Percentiles rank a stretch among this genome's conserved stretches.
phyloP scores from a whole-genome alignment of 139 green algal species.

The Micromonas commoda region DNA sequence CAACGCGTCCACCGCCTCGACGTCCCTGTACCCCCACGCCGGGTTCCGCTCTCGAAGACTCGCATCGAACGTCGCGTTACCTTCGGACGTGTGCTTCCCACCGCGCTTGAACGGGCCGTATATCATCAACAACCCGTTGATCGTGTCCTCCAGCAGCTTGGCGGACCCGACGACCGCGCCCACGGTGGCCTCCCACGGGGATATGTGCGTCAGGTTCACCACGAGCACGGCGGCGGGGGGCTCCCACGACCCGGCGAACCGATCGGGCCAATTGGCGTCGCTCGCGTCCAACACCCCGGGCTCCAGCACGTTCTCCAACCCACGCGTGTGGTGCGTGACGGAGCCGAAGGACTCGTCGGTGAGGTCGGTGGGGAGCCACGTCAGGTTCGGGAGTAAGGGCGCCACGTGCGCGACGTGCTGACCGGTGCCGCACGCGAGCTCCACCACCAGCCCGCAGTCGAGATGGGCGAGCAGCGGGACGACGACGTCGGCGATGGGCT shows the following conservation, averaged over 20 bases:
- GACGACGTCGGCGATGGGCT: neutral
- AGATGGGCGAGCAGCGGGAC: neutral
- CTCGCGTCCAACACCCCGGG: neutral
- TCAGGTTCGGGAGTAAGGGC: neutral
- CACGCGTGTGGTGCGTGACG: neutral
- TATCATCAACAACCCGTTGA: neutral
- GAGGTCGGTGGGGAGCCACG: neutral
- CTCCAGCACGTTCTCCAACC: neutral
- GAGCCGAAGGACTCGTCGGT: neutral
- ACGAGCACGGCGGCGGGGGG: neutral
- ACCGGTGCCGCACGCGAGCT: neutral
- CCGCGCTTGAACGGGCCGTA: constrained; percentile 13
- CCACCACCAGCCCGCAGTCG: neutral
- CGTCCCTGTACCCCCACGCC: neutral
- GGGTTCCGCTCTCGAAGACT: neutral
- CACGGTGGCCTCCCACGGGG: neutral
- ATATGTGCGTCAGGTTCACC: constrained; percentile 12
- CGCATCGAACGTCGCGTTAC: constrained; percentile 15
- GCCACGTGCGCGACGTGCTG: constrained; percentile 1
- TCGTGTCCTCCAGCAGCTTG: neutral
- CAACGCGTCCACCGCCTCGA: neutral
- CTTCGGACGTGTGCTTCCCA: constrained; percentile 4
- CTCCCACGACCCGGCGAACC: neutral
- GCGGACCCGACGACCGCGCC: neutral
- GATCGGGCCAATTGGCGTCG: neutral